Percentiles rank a stretch among this genome's conserved stretches.
These are phyloP conservation scores for Ormosia emarginata DNA, from an alignment of 306 rosid species.

Conservation along the genomic window DNA sequence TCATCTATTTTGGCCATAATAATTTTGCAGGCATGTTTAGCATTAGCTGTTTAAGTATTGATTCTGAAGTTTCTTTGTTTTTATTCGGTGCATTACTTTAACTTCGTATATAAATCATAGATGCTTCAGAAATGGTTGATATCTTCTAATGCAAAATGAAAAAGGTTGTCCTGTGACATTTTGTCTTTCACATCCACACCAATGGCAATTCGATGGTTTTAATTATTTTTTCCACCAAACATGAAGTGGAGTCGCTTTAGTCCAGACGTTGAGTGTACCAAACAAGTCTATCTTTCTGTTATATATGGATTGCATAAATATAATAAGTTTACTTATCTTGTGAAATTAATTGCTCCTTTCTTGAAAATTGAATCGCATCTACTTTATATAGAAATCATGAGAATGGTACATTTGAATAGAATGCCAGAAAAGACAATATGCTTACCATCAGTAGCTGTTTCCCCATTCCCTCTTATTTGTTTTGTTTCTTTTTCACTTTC, in stretches of 20 bases:
- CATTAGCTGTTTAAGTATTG: background rate
- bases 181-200: background rate
- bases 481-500: too few relatives aligned
- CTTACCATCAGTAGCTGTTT: background rate
- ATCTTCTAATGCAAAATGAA: background rate
- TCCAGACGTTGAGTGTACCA: background rate
- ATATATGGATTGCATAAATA: background rate
- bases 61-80: background rate
- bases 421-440: background rate
- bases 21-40: background rate
- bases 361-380: background rate
- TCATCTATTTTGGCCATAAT: background rate
- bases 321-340: background rate
- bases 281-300: background rate
- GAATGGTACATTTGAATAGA: background rate
- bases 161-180: background rate
- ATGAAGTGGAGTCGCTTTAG: background rate
- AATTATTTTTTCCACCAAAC: background rate
- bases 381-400: background rate
- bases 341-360: background rate
- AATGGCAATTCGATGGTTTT: background rate
- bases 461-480: background rate
- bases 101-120: background rate
- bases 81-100: constrained; percentile 4
- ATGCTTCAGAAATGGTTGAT: constrained; percentile 1